phyloP scores from a whole-genome alignment of 257 asterid genomes.

The Nicotiana attenuata region DNA sequence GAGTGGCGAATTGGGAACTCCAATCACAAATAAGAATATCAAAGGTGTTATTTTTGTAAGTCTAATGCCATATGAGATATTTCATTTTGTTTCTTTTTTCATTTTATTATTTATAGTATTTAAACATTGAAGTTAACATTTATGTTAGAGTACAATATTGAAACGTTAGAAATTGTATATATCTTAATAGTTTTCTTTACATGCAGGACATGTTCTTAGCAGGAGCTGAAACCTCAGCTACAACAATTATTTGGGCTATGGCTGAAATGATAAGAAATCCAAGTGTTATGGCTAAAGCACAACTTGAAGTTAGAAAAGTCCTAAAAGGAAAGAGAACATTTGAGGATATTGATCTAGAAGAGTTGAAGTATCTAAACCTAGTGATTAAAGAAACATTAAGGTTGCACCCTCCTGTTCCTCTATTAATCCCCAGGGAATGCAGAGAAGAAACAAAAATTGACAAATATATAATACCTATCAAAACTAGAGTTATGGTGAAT shows the following conservation, averaged over 20 bases:
- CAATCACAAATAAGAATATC: neutral
- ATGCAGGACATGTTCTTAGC: neutral
- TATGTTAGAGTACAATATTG: neutral
- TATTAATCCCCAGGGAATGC: constrained; percentile 16
- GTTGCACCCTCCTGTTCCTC: neutral
- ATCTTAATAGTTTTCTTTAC: too few relatives aligned
- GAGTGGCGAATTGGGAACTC: neutral
- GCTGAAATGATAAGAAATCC: constrained; percentile 2
- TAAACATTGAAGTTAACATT: neutral
- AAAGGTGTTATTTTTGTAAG: neutral
- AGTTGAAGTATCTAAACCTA: neutral
- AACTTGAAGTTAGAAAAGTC: neutral
- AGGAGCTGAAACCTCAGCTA: neutral
- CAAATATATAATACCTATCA: constrained; percentile 8
- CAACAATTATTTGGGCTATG: neutral
- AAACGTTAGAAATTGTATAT: too few relatives aligned
- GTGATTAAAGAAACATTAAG: neutral
- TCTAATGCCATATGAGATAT: neutral
- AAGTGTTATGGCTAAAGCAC: neutral
- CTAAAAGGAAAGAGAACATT: neutral
- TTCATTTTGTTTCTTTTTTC: neutral
- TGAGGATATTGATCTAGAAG: neutral
- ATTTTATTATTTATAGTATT: neutral
- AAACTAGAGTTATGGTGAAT: constrained; percentile 13
- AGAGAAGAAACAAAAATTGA: constrained; percentile 15